Evolutionary conservation across 164 flowering plant species (phyloP).

Genomic region (Litsea cubeba): DNA sequence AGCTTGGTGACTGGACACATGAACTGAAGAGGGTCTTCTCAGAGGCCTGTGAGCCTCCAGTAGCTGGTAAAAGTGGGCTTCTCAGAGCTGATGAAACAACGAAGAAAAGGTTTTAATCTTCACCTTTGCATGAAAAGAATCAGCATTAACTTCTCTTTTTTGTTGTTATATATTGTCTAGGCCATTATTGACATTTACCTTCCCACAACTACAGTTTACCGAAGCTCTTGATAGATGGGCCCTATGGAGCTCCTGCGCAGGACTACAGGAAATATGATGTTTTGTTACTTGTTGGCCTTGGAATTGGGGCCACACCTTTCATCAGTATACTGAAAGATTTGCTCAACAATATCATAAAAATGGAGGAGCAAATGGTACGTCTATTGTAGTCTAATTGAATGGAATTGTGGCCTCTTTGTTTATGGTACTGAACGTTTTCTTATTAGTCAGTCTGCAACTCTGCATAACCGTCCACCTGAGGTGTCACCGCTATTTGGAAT

Average conservation of each 20-base stretch:
- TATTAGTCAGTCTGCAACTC: neutral
- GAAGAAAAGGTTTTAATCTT: constrained; percentile 44
- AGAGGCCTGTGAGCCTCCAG: constrained; percentile 77
- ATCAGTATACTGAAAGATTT: constrained; percentile 90
- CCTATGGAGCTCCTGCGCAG: constrained; percentile 98
- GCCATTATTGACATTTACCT: constrained; percentile 2
- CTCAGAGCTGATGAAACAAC: constrained; percentile 91
- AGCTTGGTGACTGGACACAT: constrained; percentile 96
- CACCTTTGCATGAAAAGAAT: neutral
- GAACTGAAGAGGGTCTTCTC: constrained; percentile 86
- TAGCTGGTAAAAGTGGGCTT: constrained; percentile 79
- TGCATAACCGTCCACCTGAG: neutral
- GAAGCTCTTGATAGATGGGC: constrained; percentile 86
- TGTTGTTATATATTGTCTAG: neutral
- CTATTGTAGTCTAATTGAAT: neutral
- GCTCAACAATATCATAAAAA: constrained; percentile 75
- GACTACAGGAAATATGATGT: constrained; percentile 87
- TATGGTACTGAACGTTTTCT: neutral
- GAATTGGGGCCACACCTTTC: constrained; percentile 98
- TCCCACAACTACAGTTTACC: constrained; percentile 58
- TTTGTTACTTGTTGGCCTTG: constrained; percentile 80
- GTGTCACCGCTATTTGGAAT: neutral
- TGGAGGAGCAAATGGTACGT: constrained; percentile 77
- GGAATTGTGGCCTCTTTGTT: neutral
- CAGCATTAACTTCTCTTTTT: neutral